These are phyloP conservation scores for Phytophthora kernoviae DNA, from an alignment of 352 stramenopile species.

Conservation along the genomic window DNA sequence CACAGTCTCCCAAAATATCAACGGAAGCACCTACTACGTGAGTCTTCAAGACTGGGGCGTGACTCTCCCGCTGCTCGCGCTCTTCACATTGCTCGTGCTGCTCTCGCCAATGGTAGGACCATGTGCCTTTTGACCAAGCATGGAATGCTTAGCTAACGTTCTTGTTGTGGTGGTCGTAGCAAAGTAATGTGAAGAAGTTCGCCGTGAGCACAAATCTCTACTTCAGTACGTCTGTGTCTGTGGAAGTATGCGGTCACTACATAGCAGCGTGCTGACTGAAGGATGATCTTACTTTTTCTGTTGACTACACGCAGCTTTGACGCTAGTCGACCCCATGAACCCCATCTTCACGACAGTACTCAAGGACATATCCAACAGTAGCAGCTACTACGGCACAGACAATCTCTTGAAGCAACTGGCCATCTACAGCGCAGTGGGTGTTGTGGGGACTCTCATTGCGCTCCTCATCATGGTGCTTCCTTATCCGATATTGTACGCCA, in stretches of 20 bases:
- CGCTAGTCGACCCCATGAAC: slow-evolving; percentile 71
- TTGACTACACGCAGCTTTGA: slow-evolving; percentile 44
- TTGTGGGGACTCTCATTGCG: slow-evolving; percentile 68
- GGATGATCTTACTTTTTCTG: background rate
- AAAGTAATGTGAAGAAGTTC: slow-evolving; percentile 81
- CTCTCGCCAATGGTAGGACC: slow-evolving; percentile 53
- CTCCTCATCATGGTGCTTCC: slow-evolving; percentile 63
- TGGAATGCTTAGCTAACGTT: slow-evolving; percentile 2
- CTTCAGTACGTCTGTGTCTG: slow-evolving; percentile 70
- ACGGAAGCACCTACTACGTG: slow-evolving; percentile 63
- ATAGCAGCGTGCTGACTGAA: background rate
- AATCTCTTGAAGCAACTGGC: slow-evolving; percentile 72
- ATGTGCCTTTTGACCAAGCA: background rate
- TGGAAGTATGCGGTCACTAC: background rate
- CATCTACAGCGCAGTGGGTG: slow-evolving; percentile 71
- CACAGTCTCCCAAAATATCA: slow-evolving; percentile 52
- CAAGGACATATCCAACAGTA: slow-evolving; percentile 54
- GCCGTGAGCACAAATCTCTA: slow-evolving; percentile 78
- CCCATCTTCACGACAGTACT: slow-evolving; percentile 54
- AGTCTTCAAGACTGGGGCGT: slow-evolving; percentile 64
- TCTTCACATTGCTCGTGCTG: slow-evolving; percentile 72
- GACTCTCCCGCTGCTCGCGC: slow-evolving; percentile 57
- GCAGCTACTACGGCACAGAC: slow-evolving; percentile 45
- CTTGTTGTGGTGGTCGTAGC: slow-evolving; percentile 16
- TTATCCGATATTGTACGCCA: slow-evolving; percentile 63